Conservation (phyloP, 257 asterid species). For the Haberlea rhodopensis region DNA sequence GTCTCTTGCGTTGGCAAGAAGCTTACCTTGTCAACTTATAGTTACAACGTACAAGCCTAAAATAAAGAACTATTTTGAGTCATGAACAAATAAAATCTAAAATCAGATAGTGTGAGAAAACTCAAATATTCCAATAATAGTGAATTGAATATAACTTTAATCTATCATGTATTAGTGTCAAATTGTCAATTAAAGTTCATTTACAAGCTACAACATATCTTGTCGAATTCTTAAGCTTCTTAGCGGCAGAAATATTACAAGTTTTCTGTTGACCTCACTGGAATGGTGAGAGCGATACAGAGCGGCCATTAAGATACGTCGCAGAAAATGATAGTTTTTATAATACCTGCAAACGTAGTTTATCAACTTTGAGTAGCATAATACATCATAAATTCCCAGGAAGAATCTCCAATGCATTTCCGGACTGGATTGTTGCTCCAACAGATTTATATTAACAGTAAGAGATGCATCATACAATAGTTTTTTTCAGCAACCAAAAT, state of each 20-base stretch:
- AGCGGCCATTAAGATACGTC: conserved; percentile 6
- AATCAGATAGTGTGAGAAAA: conserved; percentile 1
- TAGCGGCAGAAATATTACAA: background rate
- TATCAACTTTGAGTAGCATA: conserved; percentile 89
- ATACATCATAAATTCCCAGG: conserved; percentile 88
- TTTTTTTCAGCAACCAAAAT: conserved; percentile 36
- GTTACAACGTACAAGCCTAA: conserved; percentile 62
- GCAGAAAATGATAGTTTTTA: conserved; percentile 30
- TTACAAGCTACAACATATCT: conserved; percentile 21
- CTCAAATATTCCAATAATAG: background rate
- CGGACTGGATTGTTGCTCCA: conserved; percentile 84
- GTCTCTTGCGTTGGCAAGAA: conserved; percentile 91
- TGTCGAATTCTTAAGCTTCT: conserved; percentile 2
- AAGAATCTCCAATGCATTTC: conserved; percentile 82
- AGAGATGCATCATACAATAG: conserved; percentile 70
- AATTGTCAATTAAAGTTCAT: conserved; percentile 8
- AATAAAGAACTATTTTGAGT: conserved; percentile 9
- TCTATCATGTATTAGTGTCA: background rate
- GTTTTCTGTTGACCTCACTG: background rate
- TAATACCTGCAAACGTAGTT: conserved; percentile 83
- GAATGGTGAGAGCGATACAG: conserved; percentile 4
- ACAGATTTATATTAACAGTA: conserved; percentile 69
- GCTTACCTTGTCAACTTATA: conserved; percentile 99
- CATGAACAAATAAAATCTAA: background rate
- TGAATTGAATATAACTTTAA: conserved; percentile 14